Conservation (phyloP, 176 grass and related monocot species). For the Carex kokanica region DNA sequence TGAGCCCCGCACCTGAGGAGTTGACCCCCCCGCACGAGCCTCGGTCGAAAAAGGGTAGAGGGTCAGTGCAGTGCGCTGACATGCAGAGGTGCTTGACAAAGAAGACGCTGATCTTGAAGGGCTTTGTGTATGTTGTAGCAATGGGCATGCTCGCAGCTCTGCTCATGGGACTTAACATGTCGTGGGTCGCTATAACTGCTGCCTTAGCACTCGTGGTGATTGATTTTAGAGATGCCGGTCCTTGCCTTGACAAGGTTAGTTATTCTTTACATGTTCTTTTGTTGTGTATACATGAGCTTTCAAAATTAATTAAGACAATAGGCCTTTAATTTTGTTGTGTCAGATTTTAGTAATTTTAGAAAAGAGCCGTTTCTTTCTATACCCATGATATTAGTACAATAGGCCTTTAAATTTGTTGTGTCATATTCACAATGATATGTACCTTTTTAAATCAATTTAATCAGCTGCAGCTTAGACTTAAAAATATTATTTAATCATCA, state of each 20-base stretch:
- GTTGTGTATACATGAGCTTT: background rate
- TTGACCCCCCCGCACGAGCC: background rate
- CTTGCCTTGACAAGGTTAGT: conserved; percentile 71
- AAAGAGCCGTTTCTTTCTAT: background rate
- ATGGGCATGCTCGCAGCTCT: conserved; percentile 67
- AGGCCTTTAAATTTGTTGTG: background rate
- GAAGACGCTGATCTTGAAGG: conserved; percentile 55
- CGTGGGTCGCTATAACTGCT: conserved; percentile 85
- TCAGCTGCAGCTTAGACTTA: background rate
- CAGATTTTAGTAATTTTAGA: background rate
- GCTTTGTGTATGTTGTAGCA: conserved; percentile 78
- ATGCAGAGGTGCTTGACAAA: conserved; percentile 35
- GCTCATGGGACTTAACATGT: conserved; percentile 93
- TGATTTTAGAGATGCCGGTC: conserved; percentile 81
- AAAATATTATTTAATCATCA: background rate
- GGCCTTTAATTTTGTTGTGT: no score
- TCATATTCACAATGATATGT: background rate
- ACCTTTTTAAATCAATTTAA: background rate
- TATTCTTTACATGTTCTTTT: background rate
- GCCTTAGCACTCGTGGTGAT: conserved; percentile 84
- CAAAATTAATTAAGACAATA: background rate
- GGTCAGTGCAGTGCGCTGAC: conserved; percentile 61
- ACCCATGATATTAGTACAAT: background rate
- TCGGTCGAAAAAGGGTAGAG: conserved; percentile 2
- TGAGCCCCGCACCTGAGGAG: background rate